A percentile compares a stretch with the other conserved stretches of the same genome.
phyloP scores from a whole-genome alignment of 352 stramenopile genomes.

The Elongisporangium anandrum region DNA sequence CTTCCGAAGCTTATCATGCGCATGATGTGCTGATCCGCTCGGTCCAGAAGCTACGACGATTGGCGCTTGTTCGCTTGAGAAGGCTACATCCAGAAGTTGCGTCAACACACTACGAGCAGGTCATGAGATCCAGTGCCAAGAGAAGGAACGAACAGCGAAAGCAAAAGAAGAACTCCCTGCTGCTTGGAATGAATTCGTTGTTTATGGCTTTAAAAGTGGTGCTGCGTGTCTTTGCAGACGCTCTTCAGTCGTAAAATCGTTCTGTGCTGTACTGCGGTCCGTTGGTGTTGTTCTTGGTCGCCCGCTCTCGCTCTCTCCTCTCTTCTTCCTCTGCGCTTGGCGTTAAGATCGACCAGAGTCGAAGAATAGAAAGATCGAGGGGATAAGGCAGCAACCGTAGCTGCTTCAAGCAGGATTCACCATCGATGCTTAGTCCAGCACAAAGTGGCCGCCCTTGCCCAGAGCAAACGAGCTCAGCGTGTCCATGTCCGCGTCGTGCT shows the following conservation, averaged over 20 bases:
- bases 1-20: not conserved
- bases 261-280: not conserved
- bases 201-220: not conserved
- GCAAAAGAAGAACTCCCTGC: not conserved
- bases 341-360: not conserved
- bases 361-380: not conserved
- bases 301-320: not conserved
- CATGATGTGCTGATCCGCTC: not conserved
- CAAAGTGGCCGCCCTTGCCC: constrained; percentile 74
- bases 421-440: constrained; percentile 50
- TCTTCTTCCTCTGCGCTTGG: not conserved
- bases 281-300: not conserved
- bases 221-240: not conserved
- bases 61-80: not conserved
- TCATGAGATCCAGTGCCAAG: not conserved
- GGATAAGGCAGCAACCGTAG: not conserved
- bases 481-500: constrained; percentile 77
- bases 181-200: not conserved
- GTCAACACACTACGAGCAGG: not conserved
- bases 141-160: not conserved
- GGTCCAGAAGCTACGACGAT: not conserved
- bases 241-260: not conserved
- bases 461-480: constrained; percentile 76
- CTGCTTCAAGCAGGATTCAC: not conserved
- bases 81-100: not conserved